These are phyloP conservation scores for Micractinium sp. DNA, from an alignment of 139 green algal genomes.

Conservation along the genomic window DNA sequence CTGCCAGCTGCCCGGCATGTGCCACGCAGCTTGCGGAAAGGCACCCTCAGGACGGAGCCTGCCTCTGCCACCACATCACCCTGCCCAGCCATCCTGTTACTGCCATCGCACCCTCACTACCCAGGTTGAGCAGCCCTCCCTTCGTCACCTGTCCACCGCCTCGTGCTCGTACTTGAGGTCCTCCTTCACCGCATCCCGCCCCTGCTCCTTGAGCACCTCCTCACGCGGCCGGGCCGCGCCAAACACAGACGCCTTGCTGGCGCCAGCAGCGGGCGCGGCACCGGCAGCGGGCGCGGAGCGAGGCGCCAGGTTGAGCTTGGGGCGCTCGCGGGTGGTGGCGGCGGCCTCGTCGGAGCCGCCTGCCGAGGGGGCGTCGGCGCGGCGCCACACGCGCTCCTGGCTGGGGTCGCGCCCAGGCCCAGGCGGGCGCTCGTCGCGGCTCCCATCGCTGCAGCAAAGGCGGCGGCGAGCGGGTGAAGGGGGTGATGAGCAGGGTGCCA, in stretches of 20 bases:
- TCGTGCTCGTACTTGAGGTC: conserved; percentile 67
- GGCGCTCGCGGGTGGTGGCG: conserved; percentile 47
- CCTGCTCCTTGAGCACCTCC: conserved; percentile 92
- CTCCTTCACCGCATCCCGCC: conserved; percentile 74
- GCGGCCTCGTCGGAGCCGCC: not conserved
- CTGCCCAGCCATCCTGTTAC: too few species aligned
- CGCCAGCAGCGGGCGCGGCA: conserved; percentile 1
- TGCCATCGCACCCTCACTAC: too few species aligned
- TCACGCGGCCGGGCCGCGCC: conserved; percentile 85
- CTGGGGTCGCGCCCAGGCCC: conserved; percentile 15
- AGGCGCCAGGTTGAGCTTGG: conserved; percentile 66
- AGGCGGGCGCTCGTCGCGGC: not conserved
- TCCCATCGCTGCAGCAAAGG: not conserved
- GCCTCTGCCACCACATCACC: not conserved
- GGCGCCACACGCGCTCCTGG: conserved; percentile 38
- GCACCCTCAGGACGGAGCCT: not conserved
- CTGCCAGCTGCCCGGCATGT: not conserved
- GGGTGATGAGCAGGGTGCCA: not conserved
- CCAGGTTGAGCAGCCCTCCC: too few species aligned
- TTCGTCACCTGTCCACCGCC: conserved; percentile 29
- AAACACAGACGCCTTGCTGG: conserved; percentile 61
- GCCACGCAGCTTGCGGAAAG: not conserved
- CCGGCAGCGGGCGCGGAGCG: conserved; percentile 52
- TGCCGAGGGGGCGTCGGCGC: not conserved
- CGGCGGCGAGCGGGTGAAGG: too few species aligned